These are phyloP conservation scores for Fusarium coicis DNA, from an alignment of 2,329 filamentous ascomycete species.

Conservation along the genomic window DNA sequence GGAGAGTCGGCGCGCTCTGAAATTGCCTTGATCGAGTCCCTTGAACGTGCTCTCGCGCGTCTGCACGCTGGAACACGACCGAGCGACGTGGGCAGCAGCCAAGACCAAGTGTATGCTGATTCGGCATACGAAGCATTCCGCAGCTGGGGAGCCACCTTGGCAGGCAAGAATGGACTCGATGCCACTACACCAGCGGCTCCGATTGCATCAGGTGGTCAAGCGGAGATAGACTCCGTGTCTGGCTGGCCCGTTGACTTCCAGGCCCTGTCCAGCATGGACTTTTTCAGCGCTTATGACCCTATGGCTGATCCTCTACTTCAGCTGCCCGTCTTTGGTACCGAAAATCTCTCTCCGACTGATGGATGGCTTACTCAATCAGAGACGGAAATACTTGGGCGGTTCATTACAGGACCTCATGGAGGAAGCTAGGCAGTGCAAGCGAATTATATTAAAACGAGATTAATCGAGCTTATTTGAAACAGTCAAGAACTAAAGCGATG, in stretches of 20 bases:
- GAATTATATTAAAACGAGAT: too few relatives aligned
- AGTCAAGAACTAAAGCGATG: background rate
- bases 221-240: background rate
- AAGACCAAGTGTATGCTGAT: background rate
- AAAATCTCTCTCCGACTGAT: background rate
- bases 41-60: slow-evolving; percentile 1
- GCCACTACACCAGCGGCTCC: background rate
- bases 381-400: background rate
- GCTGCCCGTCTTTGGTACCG: background rate
- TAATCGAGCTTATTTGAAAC: background rate
- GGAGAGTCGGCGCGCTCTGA: slow-evolving; percentile 1
- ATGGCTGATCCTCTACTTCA: background rate
- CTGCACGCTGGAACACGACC: background rate
- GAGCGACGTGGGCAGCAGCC: background rate
- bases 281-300: slow-evolving; percentile 4
- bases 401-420: background rate
- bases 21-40: slow-evolving; percentile 3
- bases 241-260: background rate
- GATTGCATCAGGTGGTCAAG: background rate
- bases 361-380: background rate
- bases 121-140: slow-evolving; percentile 3
- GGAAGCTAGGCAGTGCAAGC: background rate
- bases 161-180: background rate
- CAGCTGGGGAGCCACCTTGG: background rate
- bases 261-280: background rate